Evolutionary conservation across 495 filamentous ascomycete species (phyloP), one percentile per base, ranked within the genome.

Genomic region (Cercophora sp.): DNA sequence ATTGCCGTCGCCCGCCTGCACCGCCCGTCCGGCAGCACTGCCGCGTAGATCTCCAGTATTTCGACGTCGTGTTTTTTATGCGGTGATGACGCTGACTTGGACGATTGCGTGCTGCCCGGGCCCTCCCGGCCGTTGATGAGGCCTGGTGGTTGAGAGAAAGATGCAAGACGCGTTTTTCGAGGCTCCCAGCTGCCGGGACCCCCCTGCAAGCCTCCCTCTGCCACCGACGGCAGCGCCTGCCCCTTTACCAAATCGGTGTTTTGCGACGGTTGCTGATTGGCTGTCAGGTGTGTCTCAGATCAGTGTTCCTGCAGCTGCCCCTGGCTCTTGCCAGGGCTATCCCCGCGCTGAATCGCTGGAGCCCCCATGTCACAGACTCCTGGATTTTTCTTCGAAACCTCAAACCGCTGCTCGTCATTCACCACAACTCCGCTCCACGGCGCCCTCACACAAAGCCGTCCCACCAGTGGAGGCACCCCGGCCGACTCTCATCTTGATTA

Each of bases 221-320:
- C 42, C 48, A 42, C 24, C 4, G 51, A 11, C 43, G 23, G 36
- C 44, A 16, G 24, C 48, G 44, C 52, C 20, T 35, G 46, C 56
- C 53, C 56, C 55, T 57, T 59, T 46, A 32, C 60, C 53, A 46
- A 25, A 63, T 57, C 36, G 15, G 55, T 39, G 27, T 40, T 19
- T 47, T 8, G 37, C 27, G 37, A 31, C n/a, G 34, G 23, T 15
- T 31, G 8, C 34, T 54, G 39, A 68, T 68, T 68, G 65, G 65
- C 49, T 52, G 48, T n/a, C 8, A 5, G 32, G 15, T 18, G 15
- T 54, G 65, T 65, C 59, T 68, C 66, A 63, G 61, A 31, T 58
- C 35, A 16, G 26, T n/a, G 63, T 68, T 65, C 63, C 66, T 65
- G 63, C 63, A 54, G 62, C 51, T 25, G 29, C 57, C 60, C 62